These are phyloP conservation scores for Fraxinus albicans DNA, from an alignment of 305 asterid species.

Conservation along the genomic window DNA sequence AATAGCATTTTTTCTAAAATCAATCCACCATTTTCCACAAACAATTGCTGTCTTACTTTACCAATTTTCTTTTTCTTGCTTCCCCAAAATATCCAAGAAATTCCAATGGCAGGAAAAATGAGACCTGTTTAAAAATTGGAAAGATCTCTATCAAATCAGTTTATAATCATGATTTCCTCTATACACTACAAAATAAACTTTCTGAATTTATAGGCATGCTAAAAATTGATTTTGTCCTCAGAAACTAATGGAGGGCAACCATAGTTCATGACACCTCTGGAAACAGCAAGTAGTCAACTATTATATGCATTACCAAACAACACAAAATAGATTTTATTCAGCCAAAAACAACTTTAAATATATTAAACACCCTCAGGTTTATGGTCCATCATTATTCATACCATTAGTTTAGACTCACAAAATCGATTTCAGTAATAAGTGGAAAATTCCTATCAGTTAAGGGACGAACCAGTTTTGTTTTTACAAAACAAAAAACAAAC, in stretches of 20 bases:
- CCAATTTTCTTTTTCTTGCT: constrained; percentile 21
- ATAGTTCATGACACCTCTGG: background rate
- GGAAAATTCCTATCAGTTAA: background rate
- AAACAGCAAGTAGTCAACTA: too few relatives aligned
- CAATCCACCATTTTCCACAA: constrained; percentile 27
- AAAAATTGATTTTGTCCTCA: too few relatives aligned
- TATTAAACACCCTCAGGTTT: background rate
- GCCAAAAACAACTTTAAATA: too few relatives aligned
- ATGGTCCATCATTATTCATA: background rate
- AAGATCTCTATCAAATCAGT: too few relatives aligned
- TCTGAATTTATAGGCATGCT: too few relatives aligned
- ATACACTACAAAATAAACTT: too few relatives aligned
- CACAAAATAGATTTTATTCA: background rate
- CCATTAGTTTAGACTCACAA: background rate
- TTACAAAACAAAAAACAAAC: background rate
- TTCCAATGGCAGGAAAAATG: constrained; percentile 25
- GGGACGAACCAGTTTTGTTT: too few relatives aligned
- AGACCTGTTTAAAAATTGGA: constrained; percentile 13
- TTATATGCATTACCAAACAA: background rate
- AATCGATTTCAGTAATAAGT: background rate
- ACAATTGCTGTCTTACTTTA: constrained; percentile 15
- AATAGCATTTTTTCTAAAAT: constrained; percentile 16
- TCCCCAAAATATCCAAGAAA: constrained; percentile 30
- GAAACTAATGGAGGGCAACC: background rate
- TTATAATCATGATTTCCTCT: background rate